Conservation (phyloP, 202 grass and related monocot genomes). For the Carex arenaria region DNA sequence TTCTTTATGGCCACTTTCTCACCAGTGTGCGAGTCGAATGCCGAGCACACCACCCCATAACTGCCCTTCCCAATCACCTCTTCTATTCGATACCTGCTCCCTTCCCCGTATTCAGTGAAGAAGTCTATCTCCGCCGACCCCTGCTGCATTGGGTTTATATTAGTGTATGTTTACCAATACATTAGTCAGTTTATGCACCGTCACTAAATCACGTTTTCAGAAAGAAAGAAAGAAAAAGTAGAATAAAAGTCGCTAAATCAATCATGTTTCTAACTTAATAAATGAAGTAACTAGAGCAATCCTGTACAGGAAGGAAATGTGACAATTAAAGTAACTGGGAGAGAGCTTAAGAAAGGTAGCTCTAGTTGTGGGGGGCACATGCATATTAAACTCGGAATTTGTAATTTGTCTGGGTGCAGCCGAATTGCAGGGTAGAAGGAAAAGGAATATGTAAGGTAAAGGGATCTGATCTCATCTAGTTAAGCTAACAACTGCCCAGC, state of each 20-base stretch:
- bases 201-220: neutral
- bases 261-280: no score
- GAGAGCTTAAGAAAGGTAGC: no score
- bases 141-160: neutral
- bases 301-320: neutral
- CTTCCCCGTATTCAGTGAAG: slow-evolving; percentile 84
- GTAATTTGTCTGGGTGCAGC: neutral
- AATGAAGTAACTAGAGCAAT: neutral
- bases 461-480: neutral
- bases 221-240: neutral
- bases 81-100: slow-evolving; percentile 75
- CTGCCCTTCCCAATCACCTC: slow-evolving; percentile 93
- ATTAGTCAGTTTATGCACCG: neutral
- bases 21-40: slow-evolving; percentile 59
- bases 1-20: slow-evolving; percentile 94
- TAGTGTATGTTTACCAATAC: neutral
- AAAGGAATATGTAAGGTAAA: neutral
- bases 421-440: neutral
- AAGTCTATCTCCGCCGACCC: slow-evolving; percentile 42
- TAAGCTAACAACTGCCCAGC: neutral
- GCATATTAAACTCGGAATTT: no score
- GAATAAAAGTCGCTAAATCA: no score
- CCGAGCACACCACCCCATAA: slow-evolving; percentile 84
- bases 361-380: no score
- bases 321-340: no score